phyloP scores from a whole-genome alignment of 2,329 filamentous ascomycete species.

The Sordariomycetes sp. region DNA sequence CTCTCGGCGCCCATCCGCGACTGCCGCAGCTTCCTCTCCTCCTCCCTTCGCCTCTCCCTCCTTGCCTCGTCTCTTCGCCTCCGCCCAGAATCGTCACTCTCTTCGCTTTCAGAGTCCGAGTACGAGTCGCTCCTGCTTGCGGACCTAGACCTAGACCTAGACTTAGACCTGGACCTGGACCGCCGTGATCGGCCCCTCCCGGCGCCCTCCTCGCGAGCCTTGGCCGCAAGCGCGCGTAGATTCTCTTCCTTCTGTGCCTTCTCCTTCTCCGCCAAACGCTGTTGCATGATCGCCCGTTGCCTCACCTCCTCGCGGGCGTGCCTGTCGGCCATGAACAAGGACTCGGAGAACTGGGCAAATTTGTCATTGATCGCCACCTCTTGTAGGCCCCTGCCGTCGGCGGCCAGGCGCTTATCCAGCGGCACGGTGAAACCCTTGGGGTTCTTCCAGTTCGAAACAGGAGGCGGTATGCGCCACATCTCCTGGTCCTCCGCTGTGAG shows the following conservation, averaged over 20 bases:
- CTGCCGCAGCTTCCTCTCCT: conserved; percentile 81
- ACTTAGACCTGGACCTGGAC: conserved; percentile 19
- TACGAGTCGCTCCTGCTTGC: conserved; percentile 39
- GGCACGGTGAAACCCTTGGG: conserved; percentile 96
- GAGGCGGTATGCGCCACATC: conserved; percentile 78
- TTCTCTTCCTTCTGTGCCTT: conserved; percentile 90
- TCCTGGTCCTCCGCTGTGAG: conserved; percentile 95
- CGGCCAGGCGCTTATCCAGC: conserved; percentile 86
- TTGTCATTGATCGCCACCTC: conserved; percentile 97
- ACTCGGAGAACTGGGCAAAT: conserved; percentile 91
- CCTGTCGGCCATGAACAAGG: conserved; percentile 83
- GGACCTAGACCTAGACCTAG: conserved; percentile 26
- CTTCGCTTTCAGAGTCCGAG: conserved; percentile 34
- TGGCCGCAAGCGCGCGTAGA: conserved; percentile 74
- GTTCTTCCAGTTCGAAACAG: conserved; percentile 98
- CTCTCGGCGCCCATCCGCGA: conserved; percentile 92
- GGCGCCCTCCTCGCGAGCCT: conserved; percentile 73
- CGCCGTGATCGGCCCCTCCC: conserved; percentile 26
- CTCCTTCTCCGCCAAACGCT: conserved; percentile 90
- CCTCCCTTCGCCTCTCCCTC: conserved; percentile 65
- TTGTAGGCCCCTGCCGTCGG: conserved; percentile 81
- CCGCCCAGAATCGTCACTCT: conserved; percentile 54
- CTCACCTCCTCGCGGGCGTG: conserved; percentile 94
- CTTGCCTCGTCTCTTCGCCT: conserved; percentile 67
- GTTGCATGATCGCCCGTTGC: conserved; percentile 87